These are phyloP conservation scores for Yarrowia sp. DNA, from an alignment of 805 yeast species.

Conservation along the genomic window DNA sequence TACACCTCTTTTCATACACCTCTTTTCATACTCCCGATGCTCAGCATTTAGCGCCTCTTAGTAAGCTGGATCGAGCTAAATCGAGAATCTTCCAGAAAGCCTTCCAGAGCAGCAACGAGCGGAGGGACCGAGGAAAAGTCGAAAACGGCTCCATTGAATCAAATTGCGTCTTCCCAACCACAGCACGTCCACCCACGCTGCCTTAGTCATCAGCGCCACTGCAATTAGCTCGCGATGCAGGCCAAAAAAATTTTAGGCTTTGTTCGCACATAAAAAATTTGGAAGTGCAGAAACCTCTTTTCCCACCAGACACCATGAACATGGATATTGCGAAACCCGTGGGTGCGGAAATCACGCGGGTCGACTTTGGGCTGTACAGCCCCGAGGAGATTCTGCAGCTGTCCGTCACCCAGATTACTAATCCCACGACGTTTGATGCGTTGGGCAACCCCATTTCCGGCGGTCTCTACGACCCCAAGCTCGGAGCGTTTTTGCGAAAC, in stretches of 20 bases:
- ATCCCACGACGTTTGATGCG: slow-evolving; percentile 93
- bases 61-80: too few relatives aligned
- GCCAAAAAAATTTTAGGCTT: slow-evolving; percentile 8
- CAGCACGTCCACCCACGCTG: background rate
- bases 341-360: slow-evolving; percentile 88
- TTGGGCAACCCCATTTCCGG: slow-evolving; percentile 93
- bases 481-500: slow-evolving; percentile 89
- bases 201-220: slow-evolving; percentile 6
- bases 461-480: slow-evolving; percentile 90
- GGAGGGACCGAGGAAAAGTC: too few relatives aligned
- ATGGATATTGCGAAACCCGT: slow-evolving; percentile 98
- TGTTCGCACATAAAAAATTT: background rate
- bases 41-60: too few relatives aligned
- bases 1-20: too few relatives aligned
- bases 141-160: too few relatives aligned
- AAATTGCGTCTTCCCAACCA: too few relatives aligned
- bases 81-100: too few relatives aligned
- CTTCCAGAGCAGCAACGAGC: too few relatives aligned
- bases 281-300: background rate
- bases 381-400: slow-evolving; percentile 78
- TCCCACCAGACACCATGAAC: slow-evolving; percentile 3
- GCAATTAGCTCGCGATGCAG: background rate
- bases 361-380: slow-evolving; percentile 84
- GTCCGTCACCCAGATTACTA: slow-evolving; percentile 92
- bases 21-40: too few relatives aligned